phyloP scores from a whole-genome alignment of 2,329 filamentous ascomycete species.

The Paecilomyces niveus region DNA sequence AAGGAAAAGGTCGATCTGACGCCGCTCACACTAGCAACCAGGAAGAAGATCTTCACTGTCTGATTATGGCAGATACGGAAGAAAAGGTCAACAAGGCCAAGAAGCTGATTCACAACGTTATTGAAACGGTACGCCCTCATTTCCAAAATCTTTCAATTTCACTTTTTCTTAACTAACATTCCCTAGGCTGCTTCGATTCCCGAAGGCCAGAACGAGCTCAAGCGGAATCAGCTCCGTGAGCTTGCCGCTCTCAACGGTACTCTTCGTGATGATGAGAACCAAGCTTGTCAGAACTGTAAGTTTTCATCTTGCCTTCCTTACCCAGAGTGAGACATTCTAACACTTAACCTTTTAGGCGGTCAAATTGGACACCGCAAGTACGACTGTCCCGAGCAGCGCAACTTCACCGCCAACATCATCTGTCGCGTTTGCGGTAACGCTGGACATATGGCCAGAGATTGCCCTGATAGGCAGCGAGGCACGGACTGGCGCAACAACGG shows the following conservation, averaged over 20 bases:
- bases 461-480: constrained; percentile 86
- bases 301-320: constrained; percentile 7
- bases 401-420: constrained; percentile 98
- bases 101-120: constrained; percentile 95
- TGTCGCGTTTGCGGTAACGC: constrained; percentile 97
- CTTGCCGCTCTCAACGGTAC: constrained; percentile 98
- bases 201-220: constrained; percentile 97
- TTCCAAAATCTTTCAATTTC: neutral
- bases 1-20: constrained; percentile 98
- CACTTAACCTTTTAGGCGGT: constrained; percentile 48
- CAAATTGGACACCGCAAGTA: constrained; percentile 99
- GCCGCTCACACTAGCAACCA: constrained; percentile 99
- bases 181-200: constrained; percentile 89
- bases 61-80: constrained; percentile 99
- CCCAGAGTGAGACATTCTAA: constrained; percentile 11
- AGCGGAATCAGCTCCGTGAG: constrained; percentile 96
- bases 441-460: constrained; percentile 96
- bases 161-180: constrained; percentile 12
- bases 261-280: constrained; percentile 96
- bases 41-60: constrained; percentile 96
- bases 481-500: constrained; percentile 84
- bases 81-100: constrained; percentile 99
- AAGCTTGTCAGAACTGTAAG: constrained; percentile 93
- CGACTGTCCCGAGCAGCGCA: constrained; percentile 94
- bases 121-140: constrained; percentile 76